Evolutionary conservation across 345 rosid genomes (phyloP).

Genomic region (Lepidium sativum): DNA sequence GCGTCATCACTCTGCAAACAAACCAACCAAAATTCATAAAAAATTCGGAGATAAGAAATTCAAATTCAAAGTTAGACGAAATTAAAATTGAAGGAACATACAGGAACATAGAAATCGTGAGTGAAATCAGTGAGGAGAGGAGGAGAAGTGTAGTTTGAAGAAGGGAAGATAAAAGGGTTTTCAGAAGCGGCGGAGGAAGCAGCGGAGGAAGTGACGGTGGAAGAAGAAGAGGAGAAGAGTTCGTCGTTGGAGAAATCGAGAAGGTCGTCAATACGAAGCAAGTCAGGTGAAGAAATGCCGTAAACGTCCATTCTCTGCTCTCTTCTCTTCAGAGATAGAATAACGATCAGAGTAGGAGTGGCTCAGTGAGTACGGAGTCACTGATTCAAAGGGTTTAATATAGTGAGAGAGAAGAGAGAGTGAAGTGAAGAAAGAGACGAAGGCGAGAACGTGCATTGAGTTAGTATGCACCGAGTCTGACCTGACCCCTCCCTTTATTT

Average conservation of each 20-base stretch:
- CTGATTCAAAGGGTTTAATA: slow-evolving; percentile 13
- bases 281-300: slow-evolving; percentile 36
- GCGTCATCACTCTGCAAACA: slow-evolving; percentile 58
- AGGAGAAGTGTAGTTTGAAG: slow-evolving; percentile 21
- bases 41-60: not conserved
- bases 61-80: not conserved
- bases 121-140: slow-evolving; percentile 41
- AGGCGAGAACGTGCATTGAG: slow-evolving; percentile 25
- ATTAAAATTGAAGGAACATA: slow-evolving; percentile 9
- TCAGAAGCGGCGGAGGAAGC: slow-evolving; percentile 18
- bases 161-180: slow-evolving; percentile 17
- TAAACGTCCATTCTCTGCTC: slow-evolving; percentile 40
- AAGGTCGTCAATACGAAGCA: slow-evolving; percentile 66
- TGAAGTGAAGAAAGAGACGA: slow-evolving; percentile 15
- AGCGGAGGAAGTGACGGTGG: slow-evolving; percentile 27
- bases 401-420: not conserved
- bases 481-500: slow-evolving; percentile 5
- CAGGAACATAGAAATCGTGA: slow-evolving; percentile 60
- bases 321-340: not conserved
- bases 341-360: not conserved
- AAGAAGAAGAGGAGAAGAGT: slow-evolving; percentile 32
- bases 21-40: not conserved
- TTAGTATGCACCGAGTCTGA: slow-evolving; percentile 25
- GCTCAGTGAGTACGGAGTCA: slow-evolving; percentile 7
- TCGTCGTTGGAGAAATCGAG: slow-evolving; percentile 58